Evolutionary conservation across 257 asterid genomes (phyloP), one percentile per base, ranked within the genome.

Genomic region (Nicotiana tabacum): DNA sequence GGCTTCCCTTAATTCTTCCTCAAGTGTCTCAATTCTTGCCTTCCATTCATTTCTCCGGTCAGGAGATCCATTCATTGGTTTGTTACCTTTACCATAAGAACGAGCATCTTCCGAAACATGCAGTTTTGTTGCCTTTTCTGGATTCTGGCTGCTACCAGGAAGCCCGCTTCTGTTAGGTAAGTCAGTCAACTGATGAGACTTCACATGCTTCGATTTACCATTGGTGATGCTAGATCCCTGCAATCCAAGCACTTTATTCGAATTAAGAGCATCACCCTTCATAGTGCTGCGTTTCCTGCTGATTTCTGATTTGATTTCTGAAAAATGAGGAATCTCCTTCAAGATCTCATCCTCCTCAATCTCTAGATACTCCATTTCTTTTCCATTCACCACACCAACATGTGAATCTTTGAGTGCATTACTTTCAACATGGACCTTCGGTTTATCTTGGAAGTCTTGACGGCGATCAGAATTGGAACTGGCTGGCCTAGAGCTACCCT

Each of bases 1-100:
- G 39, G 92, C 83, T 87, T 96, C 98, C 87, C 87, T 91, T 87
- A 96, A 37, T 89, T 96, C 99, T 62, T 91, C 97, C 88, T 96
- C 97, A 9, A 96, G 96, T 90, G 87, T 88, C 88, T 92, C 90
- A 9, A 85, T 83, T 85, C 90, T 89, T 29, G 83, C 46, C 84
- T 89, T 87, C 90, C 90, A 89, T 82, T 91, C 96, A 64, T 82
- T 87, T 83, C 84, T 83, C 68, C 81, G 70, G 16, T 85, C 89
- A 77, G 86, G 84, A 84, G 66, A 66, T 79, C 88, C 89, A 83
- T 48, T 67, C 79, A 56, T 81, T n/a, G 82, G 79, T 77, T 85
- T 82, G 66, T 85, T 82, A 53, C 32, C 35, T 83, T 84, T 85
- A 68, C 82, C 84, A 80, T 85, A 85, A 86, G 85, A 82, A 13